Percentiles rank a stretch among this genome's conserved stretches.
These are phyloP conservation scores for Pecoramyces ruminantium DNA, from an alignment of 192 early-diverging fungal genomes.

Conservation along the genomic window DNA sequence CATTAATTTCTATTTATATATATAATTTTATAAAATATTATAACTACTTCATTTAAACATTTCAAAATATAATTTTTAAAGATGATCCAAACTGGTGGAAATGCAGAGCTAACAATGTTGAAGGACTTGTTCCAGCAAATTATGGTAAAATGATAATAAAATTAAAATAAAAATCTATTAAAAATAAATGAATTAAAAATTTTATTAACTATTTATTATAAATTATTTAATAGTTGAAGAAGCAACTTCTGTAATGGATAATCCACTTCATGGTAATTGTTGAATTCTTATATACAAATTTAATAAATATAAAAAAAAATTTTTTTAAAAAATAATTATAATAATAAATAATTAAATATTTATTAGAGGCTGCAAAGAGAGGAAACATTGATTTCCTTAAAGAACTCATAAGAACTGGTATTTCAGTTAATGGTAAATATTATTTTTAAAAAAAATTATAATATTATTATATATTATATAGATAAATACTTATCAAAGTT, in stretches of 20 bases:
- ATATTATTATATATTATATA: too few species aligned
- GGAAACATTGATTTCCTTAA: constrained; percentile 2
- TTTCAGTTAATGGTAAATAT: not conserved
- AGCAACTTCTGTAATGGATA: constrained; percentile 1
- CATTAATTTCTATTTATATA: not conserved
- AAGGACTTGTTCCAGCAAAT: constrained; percentile 1
- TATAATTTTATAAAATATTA: too few species aligned
- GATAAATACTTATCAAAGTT: too few species aligned
- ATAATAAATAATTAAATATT: too few species aligned
- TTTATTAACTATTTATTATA: too few species aligned
- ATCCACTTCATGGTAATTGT: not conserved
- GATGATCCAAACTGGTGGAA: constrained; percentile 4
- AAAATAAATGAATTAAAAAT: not conserved
- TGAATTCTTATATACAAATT: too few species aligned
- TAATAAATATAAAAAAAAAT: too few species aligned
- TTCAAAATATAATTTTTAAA: too few species aligned
- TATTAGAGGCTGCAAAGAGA: constrained; percentile 1
- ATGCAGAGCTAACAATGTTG: not conserved
- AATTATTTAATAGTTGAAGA: constrained; percentile 1
- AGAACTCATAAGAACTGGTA: constrained; percentile 1
- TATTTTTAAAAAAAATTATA: too few species aligned
- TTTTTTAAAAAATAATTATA: too few species aligned
- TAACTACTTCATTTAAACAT: too few species aligned
- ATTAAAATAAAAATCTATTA: not conserved
- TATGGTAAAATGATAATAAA: not conserved